phyloP scores from a whole-genome alignment of 2,329 filamentous ascomycete species.

The Cyphellophora attinorum region DNA sequence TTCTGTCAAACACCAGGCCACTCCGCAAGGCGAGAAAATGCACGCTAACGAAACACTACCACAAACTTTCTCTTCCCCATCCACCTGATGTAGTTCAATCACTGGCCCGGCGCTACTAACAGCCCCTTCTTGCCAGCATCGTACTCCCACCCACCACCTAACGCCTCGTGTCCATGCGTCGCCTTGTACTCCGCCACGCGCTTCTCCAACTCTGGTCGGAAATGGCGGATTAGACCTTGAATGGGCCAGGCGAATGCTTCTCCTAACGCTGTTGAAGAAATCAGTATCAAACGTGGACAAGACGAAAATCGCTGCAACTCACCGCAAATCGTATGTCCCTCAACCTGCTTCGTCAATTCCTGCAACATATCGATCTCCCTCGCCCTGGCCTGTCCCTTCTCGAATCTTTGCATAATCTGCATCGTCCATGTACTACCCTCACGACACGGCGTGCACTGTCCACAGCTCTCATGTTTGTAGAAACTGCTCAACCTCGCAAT shows the following conservation, averaged over 20 bases:
- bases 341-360: conserved; percentile 97
- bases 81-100: no score
- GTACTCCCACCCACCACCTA: conserved; percentile 82
- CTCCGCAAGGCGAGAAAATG: no score
- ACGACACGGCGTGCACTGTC: conserved; percentile 98
- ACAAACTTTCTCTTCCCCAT: no score
- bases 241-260: conserved; percentile 99
- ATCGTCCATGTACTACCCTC: conserved; percentile 99
- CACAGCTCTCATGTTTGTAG: conserved; percentile 97
- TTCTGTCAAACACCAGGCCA: no score
- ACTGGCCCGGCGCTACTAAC: conserved; percentile 84
- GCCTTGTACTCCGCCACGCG: conserved; percentile 73
- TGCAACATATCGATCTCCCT: conserved; percentile 99
- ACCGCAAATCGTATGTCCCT: conserved; percentile 98
- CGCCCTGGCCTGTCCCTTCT: conserved; percentile 77
- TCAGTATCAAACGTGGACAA: conserved; percentile 4
- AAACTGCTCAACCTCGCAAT: conserved; percentile 91
- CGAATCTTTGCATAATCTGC: conserved; percentile 96
- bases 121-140: conserved; percentile 67
- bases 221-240: conserved; percentile 95
- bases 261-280: conserved; percentile 56
- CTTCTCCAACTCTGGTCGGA: conserved; percentile 88
- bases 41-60: no score
- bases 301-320: conserved; percentile 28
- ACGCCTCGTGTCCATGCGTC: conserved; percentile 58